Conservation (phyloP, 2,329 filamentous ascomycete genomes). For the Ceratocystis harringtonii region DNA sequence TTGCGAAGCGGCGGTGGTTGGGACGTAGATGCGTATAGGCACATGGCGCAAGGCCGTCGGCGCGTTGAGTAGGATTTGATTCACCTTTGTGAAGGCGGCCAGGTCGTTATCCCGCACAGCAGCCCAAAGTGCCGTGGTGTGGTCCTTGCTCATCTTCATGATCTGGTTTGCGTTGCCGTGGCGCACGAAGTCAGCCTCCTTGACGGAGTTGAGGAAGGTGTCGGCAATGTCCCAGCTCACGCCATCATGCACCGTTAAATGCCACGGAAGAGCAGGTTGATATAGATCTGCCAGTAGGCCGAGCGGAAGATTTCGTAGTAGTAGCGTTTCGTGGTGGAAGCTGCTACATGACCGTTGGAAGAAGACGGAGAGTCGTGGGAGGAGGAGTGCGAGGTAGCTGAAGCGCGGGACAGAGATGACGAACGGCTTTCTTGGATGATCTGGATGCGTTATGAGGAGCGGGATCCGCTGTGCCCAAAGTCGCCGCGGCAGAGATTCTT, state of each 20-base stretch:
- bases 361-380: constrained; percentile 39
- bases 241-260: constrained; percentile 38
- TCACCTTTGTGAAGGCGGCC: constrained; percentile 54
- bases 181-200: constrained; percentile 71
- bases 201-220: constrained; percentile 49
- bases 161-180: constrained; percentile 81
- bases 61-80: constrained; percentile 60
- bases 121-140: constrained; percentile 71
- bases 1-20: constrained; percentile 39
- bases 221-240: constrained; percentile 45
- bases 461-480: constrained; percentile 43
- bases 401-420: constrained; percentile 42
- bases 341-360: constrained; percentile 41
- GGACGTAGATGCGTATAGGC: constrained; percentile 79
- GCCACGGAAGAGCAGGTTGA: constrained; percentile 39
- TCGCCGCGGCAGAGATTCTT: constrained; percentile 27
- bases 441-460: constrained; percentile 38
- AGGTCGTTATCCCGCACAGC: constrained; percentile 67
- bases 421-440: constrained; percentile 34
- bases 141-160: constrained; percentile 73
- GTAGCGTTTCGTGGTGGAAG: constrained; percentile 42
- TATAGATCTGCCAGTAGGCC: constrained; percentile 43
- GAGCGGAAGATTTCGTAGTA: constrained; percentile 38
- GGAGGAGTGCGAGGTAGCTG: constrained; percentile 42
- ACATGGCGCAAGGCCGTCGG: constrained; percentile 63